Evolutionary conservation across 1,139 yeast genomes (phyloP), one percentile per base, ranked within the genome.

Genomic region (Pichia sp.): DNA sequence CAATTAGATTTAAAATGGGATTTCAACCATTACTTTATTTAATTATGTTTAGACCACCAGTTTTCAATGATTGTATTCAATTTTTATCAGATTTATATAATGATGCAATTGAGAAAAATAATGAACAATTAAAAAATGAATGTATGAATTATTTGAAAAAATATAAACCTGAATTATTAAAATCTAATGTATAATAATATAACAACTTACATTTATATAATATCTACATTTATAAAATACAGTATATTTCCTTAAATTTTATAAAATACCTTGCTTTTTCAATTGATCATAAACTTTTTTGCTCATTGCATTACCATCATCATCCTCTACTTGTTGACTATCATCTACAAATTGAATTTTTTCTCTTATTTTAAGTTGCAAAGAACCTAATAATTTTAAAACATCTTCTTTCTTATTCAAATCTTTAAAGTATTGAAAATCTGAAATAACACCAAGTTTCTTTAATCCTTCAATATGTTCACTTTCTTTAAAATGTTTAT

Each of bases 31-130:
- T 88, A 42, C 85, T 84, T 50, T 89, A 83, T 57, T 65, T 93
- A 51, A 76, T 88, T 45, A 84, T 87, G 89, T 84, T 86, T 58
- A 73, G 96, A 51, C 96, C 96, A 0, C 97, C 98, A 0, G 78
- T 79, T 23, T 76, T 80, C 48, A 65, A 66, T 2, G 70, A 70
- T 20, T 85, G 95, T 56, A 60, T 87, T 28, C 74, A 70, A n/a
- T 69, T 88, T 8, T 66, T 88, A 37, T 69, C 70, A 45, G 78
- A 78, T 20, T 63, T 89, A 51, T 66, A 74, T 35, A 64, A 66
- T 5, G 57, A 59, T 26, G 45, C 60, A 15, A 61, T 68, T 37
- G 71, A 68, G 37, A 74, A 69, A 42, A 72, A 72, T 37, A 44
- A 48, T 33, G 76, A 74, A 27, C 80, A 77, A 40, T 66, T 81